Evolutionary conservation across 1,284 basidiomycete genomes (phyloP).

Genomic region (Flammula alnicola): DNA sequence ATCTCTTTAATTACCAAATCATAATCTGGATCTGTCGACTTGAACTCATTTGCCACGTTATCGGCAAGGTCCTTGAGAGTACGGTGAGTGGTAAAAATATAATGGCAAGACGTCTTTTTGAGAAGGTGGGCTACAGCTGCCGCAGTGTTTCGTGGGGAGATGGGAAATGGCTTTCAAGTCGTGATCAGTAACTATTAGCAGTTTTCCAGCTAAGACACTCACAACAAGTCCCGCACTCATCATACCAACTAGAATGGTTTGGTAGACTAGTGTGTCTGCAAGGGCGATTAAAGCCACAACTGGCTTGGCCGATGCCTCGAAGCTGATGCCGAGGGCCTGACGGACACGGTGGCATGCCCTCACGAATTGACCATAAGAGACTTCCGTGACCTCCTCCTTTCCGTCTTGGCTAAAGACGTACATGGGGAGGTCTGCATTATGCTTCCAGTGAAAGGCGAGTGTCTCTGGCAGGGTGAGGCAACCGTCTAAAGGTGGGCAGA

Average conservation of each 20-base stretch:
- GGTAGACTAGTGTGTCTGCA: constrained; percentile 36
- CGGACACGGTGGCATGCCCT: constrained; percentile 35
- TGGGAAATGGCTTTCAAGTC: constrained; percentile 35
- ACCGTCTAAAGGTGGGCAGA: constrained; percentile 22
- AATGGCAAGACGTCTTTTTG: constrained; percentile 26
- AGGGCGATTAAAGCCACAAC: constrained; percentile 37
- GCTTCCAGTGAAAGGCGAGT: constrained; percentile 33
- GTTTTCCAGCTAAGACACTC: constrained; percentile 18
- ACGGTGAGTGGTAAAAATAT: constrained; percentile 25
- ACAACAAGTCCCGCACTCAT: constrained; percentile 32
- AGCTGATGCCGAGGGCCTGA: constrained; percentile 24
- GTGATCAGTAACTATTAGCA: neutral
- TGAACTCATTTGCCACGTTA: constrained; percentile 16
- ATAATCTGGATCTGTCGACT: constrained; percentile 12
- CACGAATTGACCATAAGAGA: constrained; percentile 30
- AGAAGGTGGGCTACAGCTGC: constrained; percentile 31
- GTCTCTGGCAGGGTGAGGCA: constrained; percentile 25
- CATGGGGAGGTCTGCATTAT: constrained; percentile 33
- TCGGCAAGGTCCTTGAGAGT: constrained; percentile 26
- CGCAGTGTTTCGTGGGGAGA: constrained; percentile 34
- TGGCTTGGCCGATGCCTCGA: constrained; percentile 21
- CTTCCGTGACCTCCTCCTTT: constrained; percentile 21
- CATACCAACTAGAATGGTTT: constrained; percentile 33
- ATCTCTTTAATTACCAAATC: constrained; percentile 26
- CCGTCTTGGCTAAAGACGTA: constrained; percentile 25